Conservation (phyloP, 306 rosid genomes). For the Quercus glauca region DNA sequence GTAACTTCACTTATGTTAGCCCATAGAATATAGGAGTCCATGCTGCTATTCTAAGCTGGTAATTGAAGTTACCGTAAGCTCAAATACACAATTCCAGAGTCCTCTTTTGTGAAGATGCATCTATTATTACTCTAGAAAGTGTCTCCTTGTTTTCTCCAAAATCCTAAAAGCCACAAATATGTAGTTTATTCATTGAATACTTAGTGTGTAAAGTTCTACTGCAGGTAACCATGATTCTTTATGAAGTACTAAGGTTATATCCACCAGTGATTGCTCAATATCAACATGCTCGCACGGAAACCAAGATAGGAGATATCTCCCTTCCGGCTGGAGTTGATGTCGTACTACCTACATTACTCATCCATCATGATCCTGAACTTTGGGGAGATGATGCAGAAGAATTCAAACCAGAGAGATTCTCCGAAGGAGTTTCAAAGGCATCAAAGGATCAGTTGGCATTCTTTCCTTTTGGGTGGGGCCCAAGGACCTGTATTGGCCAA, state of each 20-base stretch:
- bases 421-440: conserved; percentile 37
- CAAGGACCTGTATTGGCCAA: conserved; percentile 50
- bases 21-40: background rate
- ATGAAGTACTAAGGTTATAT: conserved; percentile 53
- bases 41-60: background rate
- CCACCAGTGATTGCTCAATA: conserved; percentile 50
- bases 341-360: conserved; percentile 39
- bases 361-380: conserved; percentile 40
- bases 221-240: conserved; percentile 50
- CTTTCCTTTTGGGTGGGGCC: conserved; percentile 58
- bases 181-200: background rate
- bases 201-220: background rate
- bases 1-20: background rate
- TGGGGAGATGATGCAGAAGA: conserved; percentile 51
- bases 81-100: background rate
- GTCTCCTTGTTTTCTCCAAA: background rate
- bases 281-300: conserved; percentile 37
- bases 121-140: background rate
- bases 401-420: conserved; percentile 57
- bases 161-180: background rate
- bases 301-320: conserved; percentile 28
- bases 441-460: conserved; percentile 37
- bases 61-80: background rate
- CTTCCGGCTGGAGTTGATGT: conserved; percentile 51
- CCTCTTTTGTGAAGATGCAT: background rate